Evolutionary conservation across 768 basidiomycete species (phyloP).

Genomic region (Agrocybe pediades): DNA sequence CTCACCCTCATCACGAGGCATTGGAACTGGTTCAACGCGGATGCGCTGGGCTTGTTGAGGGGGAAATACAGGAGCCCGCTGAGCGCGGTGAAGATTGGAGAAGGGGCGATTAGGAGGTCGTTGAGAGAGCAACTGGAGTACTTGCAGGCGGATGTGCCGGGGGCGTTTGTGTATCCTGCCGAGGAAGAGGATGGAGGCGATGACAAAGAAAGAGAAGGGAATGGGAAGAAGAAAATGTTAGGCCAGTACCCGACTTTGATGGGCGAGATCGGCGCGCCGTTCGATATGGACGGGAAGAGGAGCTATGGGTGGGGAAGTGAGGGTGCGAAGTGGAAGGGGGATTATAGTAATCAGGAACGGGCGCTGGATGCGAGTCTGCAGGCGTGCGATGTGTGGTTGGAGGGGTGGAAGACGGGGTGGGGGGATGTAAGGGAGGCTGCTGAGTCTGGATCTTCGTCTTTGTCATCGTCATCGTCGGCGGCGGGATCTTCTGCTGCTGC

Average conservation of each 20-base stretch:
- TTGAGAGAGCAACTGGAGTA: conserved; percentile 83
- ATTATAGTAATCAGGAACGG: conserved; percentile 76
- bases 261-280: conserved; percentile 94
- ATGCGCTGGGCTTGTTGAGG: conserved; percentile 88
- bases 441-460: too few species aligned
- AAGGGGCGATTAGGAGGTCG: conserved; percentile 75
- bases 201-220: neutral
- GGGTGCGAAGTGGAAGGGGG: conserved; percentile 66
- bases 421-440: neutral
- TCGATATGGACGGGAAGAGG: conserved; percentile 88
- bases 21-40: conserved; percentile 95
- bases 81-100: conserved; percentile 72
- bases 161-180: conserved; percentile 10
- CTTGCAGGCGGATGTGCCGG: conserved; percentile 71
- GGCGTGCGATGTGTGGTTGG: conserved; percentile 58
- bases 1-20: conserved; percentile 90
- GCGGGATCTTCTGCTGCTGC: too few species aligned
- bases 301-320: conserved; percentile 77
- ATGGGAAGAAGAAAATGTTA: neutral
- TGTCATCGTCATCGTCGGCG: too few species aligned
- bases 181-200: conserved; percentile 34
- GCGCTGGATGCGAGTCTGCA: conserved; percentile 88
- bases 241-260: conserved; percentile 81
- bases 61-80: conserved; percentile 61
- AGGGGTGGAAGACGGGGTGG: neutral